Evolutionary conservation across 164 flowering plant species (phyloP), one percentile per base, ranked within the genome.

Genomic region (Stephania yunnanensis): DNA sequence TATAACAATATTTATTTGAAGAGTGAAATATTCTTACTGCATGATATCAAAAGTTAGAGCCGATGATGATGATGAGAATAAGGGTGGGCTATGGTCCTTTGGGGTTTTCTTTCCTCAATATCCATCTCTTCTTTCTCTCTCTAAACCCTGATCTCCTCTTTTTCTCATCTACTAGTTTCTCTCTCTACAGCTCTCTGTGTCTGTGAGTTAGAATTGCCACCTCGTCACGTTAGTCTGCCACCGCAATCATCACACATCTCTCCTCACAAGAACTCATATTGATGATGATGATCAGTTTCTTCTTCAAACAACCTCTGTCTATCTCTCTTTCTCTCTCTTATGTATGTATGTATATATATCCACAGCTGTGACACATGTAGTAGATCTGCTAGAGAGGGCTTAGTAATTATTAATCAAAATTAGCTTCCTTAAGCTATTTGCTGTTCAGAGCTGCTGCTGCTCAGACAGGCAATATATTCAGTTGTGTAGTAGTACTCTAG

Each of bases 401-500:
- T 70, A 79, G 42, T 36, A 36, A 36, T 36, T 36, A 36, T 4
- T 36, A 36, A 36, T 36, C 42, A 36, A 2, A 36, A 36, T 36
- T 36, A 36, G 42, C 42, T 36, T 36, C 2, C 2, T 36, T 36
- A 4, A 79, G 76, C 55, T 50, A 61, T 20, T 25, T 75, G 76
- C 78, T 70, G 67, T 72, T 72, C 84, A 83, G 83, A 78, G 74
- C n/a, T 77, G 79, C 78, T 84, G 74, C n/a, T 77, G 78, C 78
- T 84, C 84, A 87, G 85, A 88, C 83, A 86, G 87, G 86, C 80
- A 82, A 84, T 36, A 36, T 36, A 36, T 80, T 87, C 86, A 83
- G 78, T 78, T 82, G 77, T 74, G 42, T 36, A 36, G 42, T 36
- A 36, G 42, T 36, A 36, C 42, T 2, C 42, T 36, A 36, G 42